Conservation (phyloP, 306 rosid species). For the Gillenia trifoliata region DNA sequence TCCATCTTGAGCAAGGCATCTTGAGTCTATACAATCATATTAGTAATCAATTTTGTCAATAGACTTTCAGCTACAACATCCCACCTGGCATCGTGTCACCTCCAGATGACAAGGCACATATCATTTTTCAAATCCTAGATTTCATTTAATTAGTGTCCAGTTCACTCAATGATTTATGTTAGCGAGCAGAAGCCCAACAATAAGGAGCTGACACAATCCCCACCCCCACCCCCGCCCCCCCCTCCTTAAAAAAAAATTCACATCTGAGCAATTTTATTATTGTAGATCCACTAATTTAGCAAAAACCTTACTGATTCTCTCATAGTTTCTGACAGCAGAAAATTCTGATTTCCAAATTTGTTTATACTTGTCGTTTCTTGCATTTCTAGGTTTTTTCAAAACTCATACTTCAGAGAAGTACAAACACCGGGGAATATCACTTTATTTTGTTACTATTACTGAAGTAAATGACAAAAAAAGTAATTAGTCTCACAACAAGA, state of each 20-base stretch:
- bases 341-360: neutral
- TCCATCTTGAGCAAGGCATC: neutral
- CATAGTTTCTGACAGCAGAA: neutral
- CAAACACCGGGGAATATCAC: neutral
- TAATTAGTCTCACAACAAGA: neutral
- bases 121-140: neutral
- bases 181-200: neutral
- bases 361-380: neutral
- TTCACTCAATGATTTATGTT: neutral
- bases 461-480: neutral
- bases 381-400: neutral
- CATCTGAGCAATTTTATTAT: neutral
- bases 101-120: neutral
- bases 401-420: neutral
- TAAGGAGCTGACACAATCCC: neutral
- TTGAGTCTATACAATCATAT: neutral
- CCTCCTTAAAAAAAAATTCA: neutral
- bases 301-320: neutral
- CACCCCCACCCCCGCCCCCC: too few species aligned
- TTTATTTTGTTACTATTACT: neutral
- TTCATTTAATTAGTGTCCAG: neutral
- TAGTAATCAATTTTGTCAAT: neutral
- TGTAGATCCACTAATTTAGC: neutral
- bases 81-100: neutral
- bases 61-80: neutral